phyloP scores from a whole-genome alignment of 179 eudicot genomes.

The Spergularia azorica region DNA sequence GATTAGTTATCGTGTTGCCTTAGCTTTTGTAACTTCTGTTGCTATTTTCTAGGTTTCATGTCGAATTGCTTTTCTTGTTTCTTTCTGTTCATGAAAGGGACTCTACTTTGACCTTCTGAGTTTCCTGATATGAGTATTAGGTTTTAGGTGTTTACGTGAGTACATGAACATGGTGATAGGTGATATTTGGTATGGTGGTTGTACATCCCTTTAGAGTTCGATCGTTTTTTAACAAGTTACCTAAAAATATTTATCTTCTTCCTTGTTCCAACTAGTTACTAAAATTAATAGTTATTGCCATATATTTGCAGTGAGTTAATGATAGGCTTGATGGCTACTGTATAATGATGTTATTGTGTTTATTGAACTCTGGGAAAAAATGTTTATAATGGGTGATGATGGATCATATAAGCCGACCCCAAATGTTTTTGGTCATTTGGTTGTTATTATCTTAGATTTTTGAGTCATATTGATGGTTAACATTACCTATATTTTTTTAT shows the following conservation, averaged over 20 bases:
- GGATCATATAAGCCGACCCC: not conserved
- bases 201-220: not conserved
- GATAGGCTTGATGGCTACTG: not conserved
- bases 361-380: not conserved
- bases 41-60: not conserved
- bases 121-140: not conserved
- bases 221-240: not conserved
- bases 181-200: not conserved
- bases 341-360: not conserved
- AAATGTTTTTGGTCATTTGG: not conserved
- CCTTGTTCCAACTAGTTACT: not conserved
- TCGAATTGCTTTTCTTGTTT: not conserved
- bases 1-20: constrained; percentile 12
- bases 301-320: not conserved
- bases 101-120: not conserved
- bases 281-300: not conserved
- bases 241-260: not conserved
- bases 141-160: not conserved
- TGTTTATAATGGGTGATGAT: not conserved
- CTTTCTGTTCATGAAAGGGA: constrained; percentile 8
- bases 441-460: not conserved
- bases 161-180: not conserved
- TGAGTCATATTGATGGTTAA: constrained; percentile 5
- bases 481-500: not conserved
- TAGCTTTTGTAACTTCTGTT: not conserved